A percentile compares a stretch with the other conserved stretches of the same genome.
Conservation (phyloP, 108 stramenopile species). For the Skeletonema tropicum region DNA sequence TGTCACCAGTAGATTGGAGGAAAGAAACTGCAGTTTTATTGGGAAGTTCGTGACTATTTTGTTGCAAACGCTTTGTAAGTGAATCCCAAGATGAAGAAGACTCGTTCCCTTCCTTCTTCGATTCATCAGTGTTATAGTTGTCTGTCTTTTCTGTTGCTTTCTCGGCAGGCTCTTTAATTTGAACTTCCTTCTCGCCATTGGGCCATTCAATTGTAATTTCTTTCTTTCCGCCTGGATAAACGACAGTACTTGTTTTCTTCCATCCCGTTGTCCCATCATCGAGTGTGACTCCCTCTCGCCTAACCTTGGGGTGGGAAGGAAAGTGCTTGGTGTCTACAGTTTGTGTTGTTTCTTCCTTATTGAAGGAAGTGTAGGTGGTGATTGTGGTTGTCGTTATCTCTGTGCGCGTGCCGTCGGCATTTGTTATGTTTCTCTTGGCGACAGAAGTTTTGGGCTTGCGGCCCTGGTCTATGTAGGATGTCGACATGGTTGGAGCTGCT, state of each 20-base stretch:
- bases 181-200: conserved; percentile 19
- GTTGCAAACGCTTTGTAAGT: conserved; percentile 1
- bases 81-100: conserved; percentile 8
- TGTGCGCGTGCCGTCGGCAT: conserved; percentile 20
- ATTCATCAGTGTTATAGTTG: background rate
- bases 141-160: background rate
- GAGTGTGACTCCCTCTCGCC: conserved; percentile 14
- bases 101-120: background rate
- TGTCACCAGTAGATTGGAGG: conserved; percentile 26
- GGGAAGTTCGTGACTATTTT: conserved; percentile 15
- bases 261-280: conserved; percentile 32
- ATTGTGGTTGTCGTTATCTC: conserved; percentile 18
- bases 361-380: background rate
- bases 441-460: conserved; percentile 15
- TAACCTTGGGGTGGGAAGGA: conserved; percentile 15
- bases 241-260: conserved; percentile 21
- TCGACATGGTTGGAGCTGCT: conserved; percentile 10
- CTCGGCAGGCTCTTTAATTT: background rate
- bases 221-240: conserved; percentile 13
- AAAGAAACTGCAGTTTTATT: conserved; percentile 50
- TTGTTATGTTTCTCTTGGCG: conserved; percentile 17
- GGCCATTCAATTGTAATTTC: conserved; percentile 25
- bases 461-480: conserved; percentile 6
- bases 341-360: conserved; percentile 12
- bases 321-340: conserved; percentile 27